Conservation (phyloP, 2,329 filamentous ascomycete species). For the Arthroderma uncinatum region DNA sequence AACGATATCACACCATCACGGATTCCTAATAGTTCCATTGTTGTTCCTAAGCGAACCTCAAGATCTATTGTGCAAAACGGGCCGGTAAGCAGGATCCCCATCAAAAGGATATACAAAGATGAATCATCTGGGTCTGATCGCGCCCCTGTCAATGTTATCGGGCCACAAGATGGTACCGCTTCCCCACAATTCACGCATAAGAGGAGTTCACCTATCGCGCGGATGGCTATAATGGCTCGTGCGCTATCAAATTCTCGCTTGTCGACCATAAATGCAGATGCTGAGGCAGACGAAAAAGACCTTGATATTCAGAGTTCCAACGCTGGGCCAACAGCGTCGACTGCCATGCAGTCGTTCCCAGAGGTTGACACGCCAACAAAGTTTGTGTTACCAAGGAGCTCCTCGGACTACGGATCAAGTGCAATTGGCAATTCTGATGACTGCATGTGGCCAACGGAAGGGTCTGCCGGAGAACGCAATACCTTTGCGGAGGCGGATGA, state of each 20-base stretch:
- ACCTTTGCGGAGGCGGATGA: not conserved
- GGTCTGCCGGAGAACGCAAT: not conserved
- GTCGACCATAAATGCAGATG: not conserved
- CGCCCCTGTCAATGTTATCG: not conserved
- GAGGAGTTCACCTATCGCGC: not conserved
- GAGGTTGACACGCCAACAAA: not conserved
- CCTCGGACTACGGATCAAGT: not conserved
- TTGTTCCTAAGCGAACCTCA: not conserved
- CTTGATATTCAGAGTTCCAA: not conserved
- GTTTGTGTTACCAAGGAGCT: no score
- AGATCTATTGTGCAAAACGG: not conserved
- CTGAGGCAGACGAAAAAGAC: not conserved
- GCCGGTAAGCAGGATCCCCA: not conserved
- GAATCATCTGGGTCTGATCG: not conserved
- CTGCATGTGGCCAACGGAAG: not conserved
- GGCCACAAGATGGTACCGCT: not conserved
- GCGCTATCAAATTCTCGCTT: not conserved
- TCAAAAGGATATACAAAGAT: not conserved
- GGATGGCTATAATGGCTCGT: not conserved
- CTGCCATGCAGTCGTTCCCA: not conserved
- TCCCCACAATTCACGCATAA: not conserved
- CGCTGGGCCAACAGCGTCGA: no score
- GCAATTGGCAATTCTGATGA: not conserved
- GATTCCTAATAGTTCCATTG: not conserved
- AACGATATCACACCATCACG: not conserved